A percentile compares a stretch with the other conserved stretches of the same genome.
Conservation (phyloP, 805 yeast species). For the Starmerella floris region DNA sequence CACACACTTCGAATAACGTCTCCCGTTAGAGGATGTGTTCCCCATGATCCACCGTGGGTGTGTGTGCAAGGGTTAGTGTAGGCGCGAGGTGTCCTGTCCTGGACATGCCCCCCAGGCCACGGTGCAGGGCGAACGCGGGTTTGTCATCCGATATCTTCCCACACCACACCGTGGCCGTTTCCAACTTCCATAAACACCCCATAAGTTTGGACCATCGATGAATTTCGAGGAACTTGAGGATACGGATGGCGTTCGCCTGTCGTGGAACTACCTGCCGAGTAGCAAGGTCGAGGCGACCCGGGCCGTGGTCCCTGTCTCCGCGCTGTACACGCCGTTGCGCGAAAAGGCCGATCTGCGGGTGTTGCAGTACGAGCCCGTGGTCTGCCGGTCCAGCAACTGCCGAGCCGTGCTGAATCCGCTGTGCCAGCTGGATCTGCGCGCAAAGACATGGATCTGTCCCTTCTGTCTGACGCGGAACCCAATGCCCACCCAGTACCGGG, state of each 20-base stretch:
- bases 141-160: conserved; percentile 3
- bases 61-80: too few relatives aligned
- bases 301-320: conserved; percentile 87
- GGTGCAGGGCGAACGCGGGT: not conserved
- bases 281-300: conserved; percentile 80
- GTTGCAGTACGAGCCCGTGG: conserved; percentile 74
- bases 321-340: conserved; percentile 87
- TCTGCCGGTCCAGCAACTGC: conserved; percentile 62
- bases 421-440: conserved; percentile 62
- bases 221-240: conserved; percentile 51
- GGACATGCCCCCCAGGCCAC: too few relatives aligned
- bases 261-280: conserved; percentile 81
- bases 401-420: conserved; percentile 78
- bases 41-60: too few relatives aligned
- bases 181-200: not conserved
- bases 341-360: conserved; percentile 61
- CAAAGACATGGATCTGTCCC: conserved; percentile 75
- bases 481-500: conserved; percentile 70
- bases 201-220: conserved; percentile 11
- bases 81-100: too few relatives aligned
- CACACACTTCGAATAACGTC: too few relatives aligned
- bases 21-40: too few relatives aligned
- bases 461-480: conserved; percentile 67
- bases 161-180: conserved; percentile 10
- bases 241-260: conserved; percentile 53